A percentile compares a stretch with the other conserved stretches of the same genome.
Conservation (phyloP, 2,329 filamentous ascomycete genomes). For the Bipolaris oryzae region DNA sequence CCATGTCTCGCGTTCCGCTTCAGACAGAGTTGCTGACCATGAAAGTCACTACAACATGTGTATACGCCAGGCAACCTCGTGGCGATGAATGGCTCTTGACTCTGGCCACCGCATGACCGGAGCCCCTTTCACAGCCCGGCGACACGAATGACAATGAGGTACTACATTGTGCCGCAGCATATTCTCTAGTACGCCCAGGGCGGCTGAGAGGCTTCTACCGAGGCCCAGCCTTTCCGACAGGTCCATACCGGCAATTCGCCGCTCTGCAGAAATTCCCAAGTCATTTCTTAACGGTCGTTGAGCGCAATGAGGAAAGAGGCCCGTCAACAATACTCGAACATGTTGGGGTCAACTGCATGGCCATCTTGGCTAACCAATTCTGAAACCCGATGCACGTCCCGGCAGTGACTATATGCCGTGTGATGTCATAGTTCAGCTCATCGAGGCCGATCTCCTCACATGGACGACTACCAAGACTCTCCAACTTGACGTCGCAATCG, state of each 20-base stretch:
- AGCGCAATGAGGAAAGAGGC: background rate
- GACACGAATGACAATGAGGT: background rate
- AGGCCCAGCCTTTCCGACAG: background rate
- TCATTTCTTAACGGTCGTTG: background rate
- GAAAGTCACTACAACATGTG: background rate
- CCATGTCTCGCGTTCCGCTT: constrained; percentile 6
- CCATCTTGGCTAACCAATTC: background rate
- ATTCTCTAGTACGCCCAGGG: background rate
- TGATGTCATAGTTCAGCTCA: background rate
- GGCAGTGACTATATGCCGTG: background rate
- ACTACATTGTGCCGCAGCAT: background rate
- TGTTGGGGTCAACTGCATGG: background rate
- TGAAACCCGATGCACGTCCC: background rate
- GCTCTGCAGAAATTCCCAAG: background rate
- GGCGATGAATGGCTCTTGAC: background rate
- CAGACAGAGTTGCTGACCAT: background rate
- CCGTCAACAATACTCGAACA: background rate
- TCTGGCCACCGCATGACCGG: background rate
- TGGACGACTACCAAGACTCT: background rate
- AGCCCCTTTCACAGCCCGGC: background rate
- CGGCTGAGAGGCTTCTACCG: background rate
- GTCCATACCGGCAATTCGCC: background rate
- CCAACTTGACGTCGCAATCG: background rate
- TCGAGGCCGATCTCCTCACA: background rate
- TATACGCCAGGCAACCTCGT: background rate